Conservation (phyloP, 2,329 filamentous ascomycete genomes). For the Davidsoniella neocaledoniae region DNA sequence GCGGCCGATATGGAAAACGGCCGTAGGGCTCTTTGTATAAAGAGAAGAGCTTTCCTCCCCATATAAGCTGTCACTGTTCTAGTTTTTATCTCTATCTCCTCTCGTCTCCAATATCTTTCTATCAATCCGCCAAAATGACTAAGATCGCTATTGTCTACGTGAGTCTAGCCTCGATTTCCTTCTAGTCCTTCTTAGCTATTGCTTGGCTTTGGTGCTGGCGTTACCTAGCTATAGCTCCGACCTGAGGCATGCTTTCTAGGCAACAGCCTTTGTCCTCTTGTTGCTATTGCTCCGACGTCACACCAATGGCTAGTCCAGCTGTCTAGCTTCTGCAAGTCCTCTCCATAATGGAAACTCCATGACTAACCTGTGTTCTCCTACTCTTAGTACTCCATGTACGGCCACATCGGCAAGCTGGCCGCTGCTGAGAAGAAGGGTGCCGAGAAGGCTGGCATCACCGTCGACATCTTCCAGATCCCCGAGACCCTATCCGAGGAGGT, state of each 20-base stretch:
- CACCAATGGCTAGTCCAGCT: background rate
- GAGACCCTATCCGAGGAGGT: slow-evolving; percentile 81
- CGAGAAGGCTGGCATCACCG: slow-evolving; percentile 67
- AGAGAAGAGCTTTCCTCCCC: too few relatives aligned
- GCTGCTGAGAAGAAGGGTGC: slow-evolving; percentile 85
- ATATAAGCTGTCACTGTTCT: background rate
- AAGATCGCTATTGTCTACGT: slow-evolving; percentile 86
- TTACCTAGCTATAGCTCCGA: too few relatives aligned
- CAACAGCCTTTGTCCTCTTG: background rate
- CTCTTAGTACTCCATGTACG: slow-evolving; percentile 75
- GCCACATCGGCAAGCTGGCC: slow-evolving; percentile 71
- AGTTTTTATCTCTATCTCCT: background rate
- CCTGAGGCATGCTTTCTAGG: too few relatives aligned
- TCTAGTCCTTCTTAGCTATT: too few relatives aligned
- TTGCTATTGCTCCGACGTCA: background rate
- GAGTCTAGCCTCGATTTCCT: slow-evolving; percentile 23
- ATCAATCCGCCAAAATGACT: slow-evolving; percentile 41
- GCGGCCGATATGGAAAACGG: too few relatives aligned
- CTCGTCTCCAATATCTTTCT: background rate
- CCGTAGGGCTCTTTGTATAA: too few relatives aligned
- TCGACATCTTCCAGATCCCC: slow-evolving; percentile 68
- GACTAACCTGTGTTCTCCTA: background rate
- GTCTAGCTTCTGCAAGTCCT: too few relatives aligned
- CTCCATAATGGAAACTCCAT: background rate
- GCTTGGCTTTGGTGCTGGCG: background rate